Evolutionary conservation across 345 rosid species (phyloP), one percentile per base, ranked within the genome.

Genomic region (Pistacia atlantica): DNA sequence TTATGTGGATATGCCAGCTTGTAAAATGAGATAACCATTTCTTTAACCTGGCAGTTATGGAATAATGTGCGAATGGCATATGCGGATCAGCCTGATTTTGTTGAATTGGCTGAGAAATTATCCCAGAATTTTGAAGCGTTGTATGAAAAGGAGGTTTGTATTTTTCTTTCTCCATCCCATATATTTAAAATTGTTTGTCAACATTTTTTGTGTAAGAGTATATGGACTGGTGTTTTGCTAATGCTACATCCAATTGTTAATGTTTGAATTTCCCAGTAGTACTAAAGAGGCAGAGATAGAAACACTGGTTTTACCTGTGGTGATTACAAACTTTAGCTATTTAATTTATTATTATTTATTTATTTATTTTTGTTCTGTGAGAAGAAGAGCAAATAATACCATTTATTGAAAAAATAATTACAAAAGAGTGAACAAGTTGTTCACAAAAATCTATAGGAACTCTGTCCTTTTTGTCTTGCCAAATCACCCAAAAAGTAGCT

Each of bases 121-220:
- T 90, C 93, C 62, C 85, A 86, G 81, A 87, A 85, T 59, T 93
- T 96, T 62, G 94, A 91, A 80, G 82, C 87, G 7, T 72, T 89
- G 77, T 91, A 86, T 78, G 93, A 88, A 72, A 78, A 88, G 77
- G 93, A 96, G 98, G 98, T 95, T 70, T 74, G 89, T 83, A 75
- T 66, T 46, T 66, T 69, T 76, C 73, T 51, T 60, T 78, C 49
- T 64, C 71, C 52, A 67, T 49, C 35, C n/a, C 61, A 31, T 20
- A 69, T 37, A 18, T 46, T 59, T 37, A 4, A n/a, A n/a, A 73
- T 10, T 54, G 67, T 64, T 42, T 55, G n/a, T 52, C 20, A 38
- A 11, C 67, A 16, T 9, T 52, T 42, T 31, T 75, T 28, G 42
- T 12, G 11, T 46, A 66, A 66, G 63, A 37, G 4, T 12, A 49